These are phyloP conservation scores for Aristolochia californica DNA, from an alignment of 164 flowering plant genomes.

Conservation along the genomic window DNA sequence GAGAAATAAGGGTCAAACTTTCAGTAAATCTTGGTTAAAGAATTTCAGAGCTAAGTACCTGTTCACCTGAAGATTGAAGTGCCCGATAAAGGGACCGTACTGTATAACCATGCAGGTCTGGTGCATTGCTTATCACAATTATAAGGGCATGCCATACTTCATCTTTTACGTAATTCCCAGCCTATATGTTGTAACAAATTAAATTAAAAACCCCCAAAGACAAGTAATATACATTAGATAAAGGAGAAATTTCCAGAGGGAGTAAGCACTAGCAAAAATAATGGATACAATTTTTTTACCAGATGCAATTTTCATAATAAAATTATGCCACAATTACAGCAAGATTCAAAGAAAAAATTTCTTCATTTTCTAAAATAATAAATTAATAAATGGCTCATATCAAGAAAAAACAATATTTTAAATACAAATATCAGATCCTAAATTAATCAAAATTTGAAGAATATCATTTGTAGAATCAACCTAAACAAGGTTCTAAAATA, in stretches of 20 bases:
- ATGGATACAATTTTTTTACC: too few species aligned
- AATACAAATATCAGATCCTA: too few species aligned
- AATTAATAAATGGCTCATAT: too few species aligned
- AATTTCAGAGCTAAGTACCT: constrained; percentile 38
- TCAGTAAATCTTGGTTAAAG: not conserved
- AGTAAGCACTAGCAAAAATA: too few species aligned
- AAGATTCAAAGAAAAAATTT: too few species aligned
- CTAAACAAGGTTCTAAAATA: too few species aligned
- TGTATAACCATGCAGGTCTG: constrained; percentile 89
- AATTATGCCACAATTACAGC: too few species aligned
- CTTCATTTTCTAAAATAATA: too few species aligned
- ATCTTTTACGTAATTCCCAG: constrained; percentile 96
- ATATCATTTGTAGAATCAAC: too few species aligned
- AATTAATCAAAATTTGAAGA: too few species aligned
- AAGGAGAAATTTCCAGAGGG: not conserved
- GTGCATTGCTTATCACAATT: constrained; percentile 90
- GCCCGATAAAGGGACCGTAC: constrained; percentile 82
- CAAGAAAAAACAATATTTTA: too few species aligned
- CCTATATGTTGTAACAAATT: constrained; percentile 21
- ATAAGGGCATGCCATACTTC: constrained; percentile 96
- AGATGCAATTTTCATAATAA: too few species aligned
- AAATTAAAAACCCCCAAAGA: not conserved
- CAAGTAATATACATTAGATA: not conserved
- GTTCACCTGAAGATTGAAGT: constrained; percentile 70
- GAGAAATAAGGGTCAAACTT: not conserved